Evolutionary conservation across 2,329 filamentous ascomycete species (phyloP), one percentile per base, ranked within the genome.

Genomic region (Sclerotinia trifoliorum): DNA sequence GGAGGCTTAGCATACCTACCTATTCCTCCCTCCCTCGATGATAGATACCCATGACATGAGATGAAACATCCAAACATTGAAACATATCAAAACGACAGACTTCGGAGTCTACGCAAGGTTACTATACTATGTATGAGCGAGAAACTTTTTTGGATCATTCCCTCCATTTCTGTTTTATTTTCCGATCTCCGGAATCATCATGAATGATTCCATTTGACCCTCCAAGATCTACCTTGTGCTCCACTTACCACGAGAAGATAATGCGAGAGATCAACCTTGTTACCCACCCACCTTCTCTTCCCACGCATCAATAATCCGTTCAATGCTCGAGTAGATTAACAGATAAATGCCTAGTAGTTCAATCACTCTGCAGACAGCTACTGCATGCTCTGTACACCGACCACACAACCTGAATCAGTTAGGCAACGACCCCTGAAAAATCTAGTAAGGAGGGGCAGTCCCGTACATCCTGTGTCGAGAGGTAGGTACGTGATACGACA

Each of bases 231-330:
- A 35, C 32, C 15, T 15, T 24, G 8, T 11, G 17, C 26, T 54
- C 54, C 29, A 56, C 54, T 56, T n/a, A 56, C 54, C 54, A 56
- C 54, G 54, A 56, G 54, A 56, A 56, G 29, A 56, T 15, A 56
- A 56, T 39, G 11, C 32, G 39, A 15, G 35, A 39, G 35, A 58
- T 11, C 19, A 17, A 29, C 29, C 29, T 29, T 15, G n/a, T n/a
- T n/a, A n/a, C n/a, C n/a, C n/a, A 44, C 39, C 56, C 55, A 42
- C 7, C 32, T 42, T 51, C 24, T 44, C n/a, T 21, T 15, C 10
- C 24, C 4, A 15, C 21, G 32, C 5, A 21, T 56, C 32, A 39
- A 29, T 55, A 26, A 29, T 29, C 5, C 2, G 35, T 10, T 35
- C 6, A 35, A 35, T n/a, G n/a, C n/a, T n/a, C n/a, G n/a, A n/a